Conservation (phyloP, 139 green algal species). For the Chlorella sp. region DNA sequence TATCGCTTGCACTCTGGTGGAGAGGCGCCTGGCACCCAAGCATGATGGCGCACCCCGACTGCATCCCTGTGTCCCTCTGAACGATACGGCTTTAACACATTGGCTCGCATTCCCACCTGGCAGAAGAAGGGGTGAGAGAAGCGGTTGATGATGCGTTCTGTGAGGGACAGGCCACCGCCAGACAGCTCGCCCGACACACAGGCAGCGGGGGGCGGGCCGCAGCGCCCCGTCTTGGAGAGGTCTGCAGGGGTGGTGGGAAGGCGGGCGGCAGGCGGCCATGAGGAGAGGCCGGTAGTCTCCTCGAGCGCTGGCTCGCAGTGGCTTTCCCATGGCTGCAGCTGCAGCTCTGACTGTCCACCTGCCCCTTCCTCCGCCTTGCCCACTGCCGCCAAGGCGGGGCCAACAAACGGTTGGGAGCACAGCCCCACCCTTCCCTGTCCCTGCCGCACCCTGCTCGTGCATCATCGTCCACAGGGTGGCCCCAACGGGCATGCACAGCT, state of each 20-base stretch:
- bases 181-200: neutral
- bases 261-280: neutral
- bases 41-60: neutral
- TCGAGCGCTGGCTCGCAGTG: neutral
- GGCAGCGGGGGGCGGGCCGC: neutral
- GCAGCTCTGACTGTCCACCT: neutral
- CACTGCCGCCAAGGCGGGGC: neutral
- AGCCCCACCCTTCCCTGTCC: neutral
- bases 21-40: neutral
- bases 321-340: neutral
- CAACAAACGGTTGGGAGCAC: too few relatives aligned
- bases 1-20: neutral
- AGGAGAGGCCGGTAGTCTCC: neutral
- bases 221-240: conserved; percentile 20
- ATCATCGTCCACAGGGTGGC: conserved; percentile 34
- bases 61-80: too few relatives aligned
- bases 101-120: neutral
- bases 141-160: conserved; percentile 25
- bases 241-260: neutral
- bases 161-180: conserved; percentile 9
- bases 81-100: too few relatives aligned
- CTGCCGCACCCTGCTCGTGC: conserved; percentile 21
- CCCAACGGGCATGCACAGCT: conserved; percentile 23
- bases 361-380: neutral
- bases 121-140: conserved; percentile 20